These are phyloP conservation scores for Phoenix dactylifera DNA, from an alignment of 176 grass and related monocot species.

Conservation along the genomic window DNA sequence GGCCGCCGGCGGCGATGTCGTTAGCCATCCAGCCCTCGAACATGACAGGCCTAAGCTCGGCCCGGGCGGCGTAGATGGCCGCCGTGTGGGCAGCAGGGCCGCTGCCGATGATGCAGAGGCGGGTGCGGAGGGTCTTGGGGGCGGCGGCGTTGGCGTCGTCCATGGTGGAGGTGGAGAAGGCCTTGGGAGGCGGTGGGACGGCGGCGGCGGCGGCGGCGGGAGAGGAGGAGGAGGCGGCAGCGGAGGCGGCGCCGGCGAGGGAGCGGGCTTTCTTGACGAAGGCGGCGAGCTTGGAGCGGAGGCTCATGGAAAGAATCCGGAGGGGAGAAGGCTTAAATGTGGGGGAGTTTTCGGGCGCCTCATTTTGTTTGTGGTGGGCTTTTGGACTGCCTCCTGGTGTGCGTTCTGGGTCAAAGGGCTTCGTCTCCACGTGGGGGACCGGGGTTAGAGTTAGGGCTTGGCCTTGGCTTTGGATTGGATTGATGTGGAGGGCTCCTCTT, in stretches of 20 bases:
- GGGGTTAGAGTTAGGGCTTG: no score
- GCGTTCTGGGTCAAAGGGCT: no score
- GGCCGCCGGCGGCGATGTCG: conserved; percentile 77
- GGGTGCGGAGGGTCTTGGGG: conserved; percentile 38
- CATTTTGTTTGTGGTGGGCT: no score
- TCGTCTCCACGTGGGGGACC: no score
- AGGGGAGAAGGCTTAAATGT: no score
- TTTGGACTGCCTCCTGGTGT: no score
- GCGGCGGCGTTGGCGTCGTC: conserved; percentile 30
- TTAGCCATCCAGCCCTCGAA: conserved; percentile 92
- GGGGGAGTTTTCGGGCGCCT: no score
- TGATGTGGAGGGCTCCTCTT: no score
- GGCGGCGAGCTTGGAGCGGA: conserved; percentile 48
- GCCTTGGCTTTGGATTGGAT: no score
- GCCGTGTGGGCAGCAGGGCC: conserved; percentile 87
- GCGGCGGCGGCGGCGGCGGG: neutral
- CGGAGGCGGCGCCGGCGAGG: conserved; percentile 28
- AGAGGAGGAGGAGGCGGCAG: conserved; percentile 8
- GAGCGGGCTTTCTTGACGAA: no score
- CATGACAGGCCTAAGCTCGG: conserved; percentile 79
- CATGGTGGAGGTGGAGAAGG: conserved; percentile 28
- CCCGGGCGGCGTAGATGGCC: conserved; percentile 81
- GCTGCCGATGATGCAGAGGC: conserved; percentile 89
- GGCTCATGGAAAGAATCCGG: conserved; percentile 11
- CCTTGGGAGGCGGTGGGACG: neutral